Evolutionary conservation across 2,329 filamentous ascomycete species (phyloP), one percentile per base, ranked within the genome.

Genomic region (Biscogniauxia sp.): DNA sequence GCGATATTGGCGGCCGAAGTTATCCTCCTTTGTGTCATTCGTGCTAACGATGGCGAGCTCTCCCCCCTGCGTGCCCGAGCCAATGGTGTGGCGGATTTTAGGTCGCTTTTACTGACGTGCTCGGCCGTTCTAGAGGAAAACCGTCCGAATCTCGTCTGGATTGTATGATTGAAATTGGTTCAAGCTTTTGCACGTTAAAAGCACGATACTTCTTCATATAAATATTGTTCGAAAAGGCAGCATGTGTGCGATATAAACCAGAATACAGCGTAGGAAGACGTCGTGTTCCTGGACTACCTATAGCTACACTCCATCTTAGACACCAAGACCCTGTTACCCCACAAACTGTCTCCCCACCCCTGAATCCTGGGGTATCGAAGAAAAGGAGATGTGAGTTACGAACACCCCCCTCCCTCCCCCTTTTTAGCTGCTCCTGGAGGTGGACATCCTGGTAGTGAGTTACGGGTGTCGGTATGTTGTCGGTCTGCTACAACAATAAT

Each of bases 1-100:
- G 23, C 23, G 23, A 23, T 17, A 45, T 17, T 45, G 37, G 11
- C 37, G 17, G 37, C 37, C 15, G 37, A 13, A 11, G 15, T 17
- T 45, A 2, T 45, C 17, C 15, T 45, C 37, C 5, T 45, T 45
- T 45, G 37, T 45, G 61, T 59, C 64, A 66, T 66, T 41, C 37
- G 56, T 56, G 60, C 66, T 65, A 65, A 55, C 20, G 55, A 68
- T 68, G 60, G 59, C 66, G 66, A 66, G 64, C 59, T 64, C 57
- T 51, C 53, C 65, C 53, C 65, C 65, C 61, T 67, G 62, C 56
- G 53, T 20, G 20, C 28, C 8, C 57, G 20, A 45, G 25, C 64
- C 57, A 61, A 66, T 62, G 57, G 55, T 13, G 50, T 61, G 57
- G 23, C 20, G 20, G 13, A 26, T 52, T 15, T 17, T 2, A 3